Evolutionary conservation across 2,329 filamentous ascomycete genomes (phyloP).

Genomic region (Penicillium sp.): DNA sequence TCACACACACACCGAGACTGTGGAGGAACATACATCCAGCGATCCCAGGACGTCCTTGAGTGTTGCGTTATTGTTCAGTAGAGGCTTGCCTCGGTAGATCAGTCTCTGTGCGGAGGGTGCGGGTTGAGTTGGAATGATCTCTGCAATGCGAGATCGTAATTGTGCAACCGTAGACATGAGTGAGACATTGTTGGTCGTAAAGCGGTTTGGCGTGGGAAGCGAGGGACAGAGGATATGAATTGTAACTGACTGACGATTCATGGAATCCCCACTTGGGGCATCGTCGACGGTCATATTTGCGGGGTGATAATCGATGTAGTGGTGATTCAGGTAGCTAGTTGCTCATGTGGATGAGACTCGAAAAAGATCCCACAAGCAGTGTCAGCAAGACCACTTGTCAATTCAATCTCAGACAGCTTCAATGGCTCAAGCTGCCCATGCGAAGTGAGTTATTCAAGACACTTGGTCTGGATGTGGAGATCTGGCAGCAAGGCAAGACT

Average conservation of each 20-base stretch:
- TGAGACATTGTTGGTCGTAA: slow-evolving; percentile 36
- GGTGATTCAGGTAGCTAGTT: background rate
- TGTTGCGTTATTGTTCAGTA: slow-evolving; percentile 46
- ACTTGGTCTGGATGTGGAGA: slow-evolving; percentile 3
- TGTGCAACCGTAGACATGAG: slow-evolving; percentile 45
- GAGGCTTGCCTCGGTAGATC: slow-evolving; percentile 53
- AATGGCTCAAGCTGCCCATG: background rate
- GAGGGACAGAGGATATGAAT: slow-evolving; percentile 42
- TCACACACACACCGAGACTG: too few species aligned
- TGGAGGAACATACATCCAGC: slow-evolving; percentile 41
- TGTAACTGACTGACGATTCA: slow-evolving; percentile 14
- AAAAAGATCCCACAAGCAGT: too few species aligned
- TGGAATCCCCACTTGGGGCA: background rate
- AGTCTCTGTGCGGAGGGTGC: slow-evolving; percentile 48
- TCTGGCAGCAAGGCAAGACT: slow-evolving; percentile 9
- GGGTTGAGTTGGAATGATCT: slow-evolving; percentile 45
- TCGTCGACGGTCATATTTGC: too few species aligned
- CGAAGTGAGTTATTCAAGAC: background rate
- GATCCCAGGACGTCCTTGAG: slow-evolving; percentile 48
- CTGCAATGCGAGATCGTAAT: slow-evolving; percentile 50
- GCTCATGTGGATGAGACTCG: background rate
- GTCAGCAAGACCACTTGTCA: too few species aligned
- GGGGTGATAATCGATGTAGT: background rate
- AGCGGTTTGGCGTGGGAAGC: slow-evolving; percentile 31
- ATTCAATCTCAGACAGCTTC: too few species aligned